Conservation (phyloP, 352 stramenopile species). For the Globisporangium camurandrum region DNA sequence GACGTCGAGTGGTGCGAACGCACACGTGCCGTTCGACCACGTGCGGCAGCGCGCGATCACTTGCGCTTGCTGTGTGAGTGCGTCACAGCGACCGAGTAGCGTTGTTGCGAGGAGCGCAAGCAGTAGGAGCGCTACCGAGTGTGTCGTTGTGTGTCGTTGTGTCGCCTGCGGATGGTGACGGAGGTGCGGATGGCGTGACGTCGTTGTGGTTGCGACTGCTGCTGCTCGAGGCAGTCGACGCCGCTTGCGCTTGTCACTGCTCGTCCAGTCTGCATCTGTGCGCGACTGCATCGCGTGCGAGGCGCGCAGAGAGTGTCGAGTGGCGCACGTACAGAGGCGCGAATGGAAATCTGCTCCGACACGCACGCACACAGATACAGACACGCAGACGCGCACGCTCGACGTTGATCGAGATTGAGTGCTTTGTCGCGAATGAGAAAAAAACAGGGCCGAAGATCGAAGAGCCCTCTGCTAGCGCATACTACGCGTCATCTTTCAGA, state of each 20-base stretch:
- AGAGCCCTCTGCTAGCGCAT: too few relatives aligned
- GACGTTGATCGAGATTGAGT: neutral
- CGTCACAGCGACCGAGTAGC: slow-evolving; percentile 1
- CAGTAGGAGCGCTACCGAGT: neutral
- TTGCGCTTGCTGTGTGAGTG: slow-evolving; percentile 52
- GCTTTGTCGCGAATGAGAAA: neutral
- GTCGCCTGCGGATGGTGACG: neutral
- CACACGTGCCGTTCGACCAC: slow-evolving; percentile 46
- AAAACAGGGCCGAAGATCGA: neutral
- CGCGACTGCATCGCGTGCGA: slow-evolving; percentile 5
- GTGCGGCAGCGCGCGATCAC: slow-evolving; percentile 45
- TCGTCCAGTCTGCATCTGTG: slow-evolving; percentile 8
- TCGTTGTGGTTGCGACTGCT: neutral
- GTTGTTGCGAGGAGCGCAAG: neutral
- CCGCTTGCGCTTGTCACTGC: slow-evolving; percentile 15
- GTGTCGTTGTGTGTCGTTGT: too few relatives aligned
- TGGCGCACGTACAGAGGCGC: neutral
- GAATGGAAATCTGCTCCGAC: neutral
- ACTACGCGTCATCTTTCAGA: too few relatives aligned
- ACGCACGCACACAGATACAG: neutral
- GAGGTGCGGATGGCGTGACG: too few relatives aligned
- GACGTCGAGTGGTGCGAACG: slow-evolving; percentile 38
- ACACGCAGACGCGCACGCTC: neutral
- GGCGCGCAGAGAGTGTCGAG: neutral
- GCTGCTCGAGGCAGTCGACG: slow-evolving; percentile 1